Conservation (phyloP, 768 basidiomycete species). For the Panaeolus cyanescens region DNA sequence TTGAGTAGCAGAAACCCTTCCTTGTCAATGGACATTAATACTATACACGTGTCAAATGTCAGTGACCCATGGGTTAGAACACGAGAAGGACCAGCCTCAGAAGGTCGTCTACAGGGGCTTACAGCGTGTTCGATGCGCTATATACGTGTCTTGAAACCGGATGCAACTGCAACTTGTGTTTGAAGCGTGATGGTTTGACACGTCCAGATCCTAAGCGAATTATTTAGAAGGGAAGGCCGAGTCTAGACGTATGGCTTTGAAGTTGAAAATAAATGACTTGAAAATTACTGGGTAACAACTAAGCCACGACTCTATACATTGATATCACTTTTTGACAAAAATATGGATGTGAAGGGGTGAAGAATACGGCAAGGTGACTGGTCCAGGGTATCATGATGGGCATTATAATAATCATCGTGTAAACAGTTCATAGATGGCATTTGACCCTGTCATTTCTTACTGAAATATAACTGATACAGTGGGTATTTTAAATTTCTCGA, state of each 20-base stretch:
- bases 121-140: background rate
- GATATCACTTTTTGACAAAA: background rate
- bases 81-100: background rate
- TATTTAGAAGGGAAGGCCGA: background rate
- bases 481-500: background rate
- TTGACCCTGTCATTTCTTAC: too few relatives aligned
- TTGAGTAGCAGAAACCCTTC: background rate
- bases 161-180: too few relatives aligned
- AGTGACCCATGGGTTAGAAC: too few relatives aligned
- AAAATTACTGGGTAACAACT: too few relatives aligned
- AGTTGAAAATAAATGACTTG: background rate
- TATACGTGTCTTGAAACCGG: background rate
- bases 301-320: too few relatives aligned
- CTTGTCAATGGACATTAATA: too few relatives aligned
- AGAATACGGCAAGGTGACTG: too few relatives aligned
- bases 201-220: background rate
- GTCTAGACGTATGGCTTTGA: background rate
- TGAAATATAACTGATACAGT: too few relatives aligned
- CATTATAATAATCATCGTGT: too few relatives aligned
- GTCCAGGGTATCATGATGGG: too few relatives aligned
- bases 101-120: background rate
- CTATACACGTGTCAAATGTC: background rate
- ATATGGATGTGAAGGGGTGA: background rate
- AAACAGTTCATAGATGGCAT: too few relatives aligned
- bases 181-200: background rate